Conservation (phyloP, 2,329 filamentous ascomycete species). For the Calonectria hawksworthii region DNA sequence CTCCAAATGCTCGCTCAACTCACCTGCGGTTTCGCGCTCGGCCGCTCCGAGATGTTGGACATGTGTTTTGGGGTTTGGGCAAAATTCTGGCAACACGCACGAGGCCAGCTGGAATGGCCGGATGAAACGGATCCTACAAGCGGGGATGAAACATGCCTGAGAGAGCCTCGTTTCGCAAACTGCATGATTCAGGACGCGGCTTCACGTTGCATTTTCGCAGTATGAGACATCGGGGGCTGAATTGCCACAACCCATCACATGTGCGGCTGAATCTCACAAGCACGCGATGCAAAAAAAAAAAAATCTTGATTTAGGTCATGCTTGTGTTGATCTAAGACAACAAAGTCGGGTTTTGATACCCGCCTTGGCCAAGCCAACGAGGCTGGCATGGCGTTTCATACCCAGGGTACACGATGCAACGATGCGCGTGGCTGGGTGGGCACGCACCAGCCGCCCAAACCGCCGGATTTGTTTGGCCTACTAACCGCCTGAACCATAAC, state of each 20-base stretch:
- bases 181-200: background rate
- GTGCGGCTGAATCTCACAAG: background rate
- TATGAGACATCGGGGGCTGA: background rate
- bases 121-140: background rate
- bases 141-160: background rate
- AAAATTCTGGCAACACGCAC: background rate
- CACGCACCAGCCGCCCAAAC: background rate
- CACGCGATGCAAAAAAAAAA: too few relatives aligned
- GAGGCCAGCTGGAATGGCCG: background rate
- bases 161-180: background rate
- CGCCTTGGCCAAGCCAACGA: background rate
- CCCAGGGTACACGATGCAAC: background rate
- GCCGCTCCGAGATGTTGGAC: background rate
- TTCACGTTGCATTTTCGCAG: background rate
- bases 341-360: background rate
- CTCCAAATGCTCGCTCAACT: background rate
- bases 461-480: background rate
- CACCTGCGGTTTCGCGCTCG: background rate
- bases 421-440: background rate
- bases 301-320: background rate
- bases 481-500: background rate
- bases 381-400: background rate
- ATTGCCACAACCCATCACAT: background rate
- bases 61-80: background rate
- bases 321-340: background rate